Percentiles rank a stretch among this genome's conserved stretches.
These are phyloP conservation scores for Curvularia sp. DNA, from an alignment of 2,329 filamentous ascomycete genomes.

Conservation along the genomic window DNA sequence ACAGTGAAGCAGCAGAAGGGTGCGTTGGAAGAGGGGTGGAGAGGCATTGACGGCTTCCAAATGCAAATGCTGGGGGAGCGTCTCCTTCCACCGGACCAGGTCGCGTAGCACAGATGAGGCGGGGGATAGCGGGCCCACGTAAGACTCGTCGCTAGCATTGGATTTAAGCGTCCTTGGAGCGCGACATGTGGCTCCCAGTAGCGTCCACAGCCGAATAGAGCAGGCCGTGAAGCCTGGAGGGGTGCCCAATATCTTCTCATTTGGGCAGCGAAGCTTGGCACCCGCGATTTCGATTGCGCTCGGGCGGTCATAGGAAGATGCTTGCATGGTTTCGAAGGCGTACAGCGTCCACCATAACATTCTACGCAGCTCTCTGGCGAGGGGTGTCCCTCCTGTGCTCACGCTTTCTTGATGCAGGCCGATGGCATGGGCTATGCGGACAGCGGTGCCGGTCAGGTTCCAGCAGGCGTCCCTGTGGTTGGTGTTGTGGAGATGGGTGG, in stretches of 20 bases:
- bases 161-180: constrained; percentile 45
- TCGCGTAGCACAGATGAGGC: constrained; percentile 51
- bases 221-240: constrained; percentile 52
- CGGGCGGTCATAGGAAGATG: constrained; percentile 55
- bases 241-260: constrained; percentile 48
- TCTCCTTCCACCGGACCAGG: constrained; percentile 50
- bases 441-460: constrained; percentile 55
- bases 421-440: constrained; percentile 56
- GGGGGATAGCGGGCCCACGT: constrained; percentile 51
- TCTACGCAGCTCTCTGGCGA: constrained; percentile 56
- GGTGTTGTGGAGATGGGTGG: constrained; percentile 56
- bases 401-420: constrained; percentile 55
- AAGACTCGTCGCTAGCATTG: constrained; percentile 46
- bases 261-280: constrained; percentile 47
- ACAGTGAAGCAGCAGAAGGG: constrained; percentile 51
- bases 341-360: constrained; percentile 63
- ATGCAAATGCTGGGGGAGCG: constrained; percentile 50
- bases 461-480: constrained; percentile 55
- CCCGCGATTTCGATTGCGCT: constrained; percentile 53
- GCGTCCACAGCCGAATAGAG: constrained; percentile 48
- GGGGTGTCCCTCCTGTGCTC: constrained; percentile 46
- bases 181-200: constrained; percentile 51
- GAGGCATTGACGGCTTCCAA: constrained; percentile 44
- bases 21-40: constrained; percentile 48
- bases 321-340: constrained; percentile 57